Conservation (phyloP, 2,329 filamentous ascomycete species). For the Pseudonectria buxi region DNA sequence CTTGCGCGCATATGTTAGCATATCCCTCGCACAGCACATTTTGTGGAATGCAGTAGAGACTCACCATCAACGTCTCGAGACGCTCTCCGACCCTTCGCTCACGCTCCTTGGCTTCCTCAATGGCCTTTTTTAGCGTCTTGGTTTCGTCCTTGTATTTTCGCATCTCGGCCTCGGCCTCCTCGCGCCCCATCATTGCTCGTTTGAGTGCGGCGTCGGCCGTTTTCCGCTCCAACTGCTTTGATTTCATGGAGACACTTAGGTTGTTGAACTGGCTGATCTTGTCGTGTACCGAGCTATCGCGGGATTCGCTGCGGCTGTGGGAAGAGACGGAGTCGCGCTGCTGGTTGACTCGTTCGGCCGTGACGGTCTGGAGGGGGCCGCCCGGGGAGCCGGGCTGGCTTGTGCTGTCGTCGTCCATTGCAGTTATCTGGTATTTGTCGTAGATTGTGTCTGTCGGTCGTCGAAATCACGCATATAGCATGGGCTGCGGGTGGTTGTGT, state of each 20-base stretch:
- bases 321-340: conserved; percentile 32
- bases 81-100: conserved; percentile 61
- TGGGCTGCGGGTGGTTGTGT: conserved; percentile 8
- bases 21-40: background rate
- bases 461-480: too few species aligned
- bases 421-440: background rate
- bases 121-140: conserved; percentile 45
- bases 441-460: background rate
- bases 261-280: conserved; percentile 69
- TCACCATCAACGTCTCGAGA: conserved; percentile 62
- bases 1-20: conserved; percentile 34
- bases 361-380: conserved; percentile 52
- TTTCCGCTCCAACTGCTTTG: conserved; percentile 57
- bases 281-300: conserved; percentile 57
- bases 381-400: conserved; percentile 49
- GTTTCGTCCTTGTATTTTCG: conserved; percentile 56
- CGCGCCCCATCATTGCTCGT: conserved; percentile 59
- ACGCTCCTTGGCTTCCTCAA: conserved; percentile 59
- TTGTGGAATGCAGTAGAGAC: conserved; percentile 17
- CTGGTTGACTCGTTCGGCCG: conserved; percentile 58
- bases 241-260: conserved; percentile 54
- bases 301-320: conserved; percentile 32
- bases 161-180: conserved; percentile 66
- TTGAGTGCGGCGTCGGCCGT: conserved; percentile 59
- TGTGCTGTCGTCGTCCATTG: conserved; percentile 21